Evolutionary conservation across 179 eudicot genomes (phyloP), one percentile per base, ranked within the genome.

Genomic region (Dionaea muscipula): DNA sequence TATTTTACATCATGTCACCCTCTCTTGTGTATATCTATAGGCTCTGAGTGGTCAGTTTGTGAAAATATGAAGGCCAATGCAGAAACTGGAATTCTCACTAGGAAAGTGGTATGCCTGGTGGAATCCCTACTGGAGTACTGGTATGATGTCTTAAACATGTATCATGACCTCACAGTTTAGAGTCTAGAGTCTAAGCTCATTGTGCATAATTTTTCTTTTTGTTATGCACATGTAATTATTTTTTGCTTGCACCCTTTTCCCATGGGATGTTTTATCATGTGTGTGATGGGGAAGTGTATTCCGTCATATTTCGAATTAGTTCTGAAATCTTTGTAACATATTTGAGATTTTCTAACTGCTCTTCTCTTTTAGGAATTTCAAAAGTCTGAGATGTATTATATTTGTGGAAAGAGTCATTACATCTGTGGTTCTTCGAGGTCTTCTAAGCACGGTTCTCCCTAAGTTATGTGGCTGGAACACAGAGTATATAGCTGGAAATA

Each of bases 361-460:
- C 14, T 41, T 54, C 24, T 23, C 21, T 45, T 53, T 31, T 73
- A 88, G 96, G 70, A 56, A 72, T 39, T 4, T 67, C 9, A 68
- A 70, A 55, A 89, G 85, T 62, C 47, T 93, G 71, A 74, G 96
- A 71, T 84, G 99, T 50, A 93, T 93, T 53, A 61, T 93, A 20
- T 93, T 93, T 55, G 99, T 93, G 25, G 81, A 88, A 57, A 73
- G 96, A 72, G 82, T 85, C 23, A 62, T 88, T 36, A 82, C 95
- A 41, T 93, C 99, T 15, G 72, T 81, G 71, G 94, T 75, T 63
- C 75, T 93, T 47, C 72, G 70, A 59, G 50, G 49, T 39, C 59
- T 88, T 35, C 64, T 88, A 66, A 78, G 55, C 53, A 79, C 71
- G 46, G 61, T 82, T 50, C 77, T 87, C 60, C 80, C 68, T 43